These are phyloP conservation scores for Colletotrichum lini DNA, from an alignment of 2,329 filamentous ascomycete species.

Conservation along the genomic window DNA sequence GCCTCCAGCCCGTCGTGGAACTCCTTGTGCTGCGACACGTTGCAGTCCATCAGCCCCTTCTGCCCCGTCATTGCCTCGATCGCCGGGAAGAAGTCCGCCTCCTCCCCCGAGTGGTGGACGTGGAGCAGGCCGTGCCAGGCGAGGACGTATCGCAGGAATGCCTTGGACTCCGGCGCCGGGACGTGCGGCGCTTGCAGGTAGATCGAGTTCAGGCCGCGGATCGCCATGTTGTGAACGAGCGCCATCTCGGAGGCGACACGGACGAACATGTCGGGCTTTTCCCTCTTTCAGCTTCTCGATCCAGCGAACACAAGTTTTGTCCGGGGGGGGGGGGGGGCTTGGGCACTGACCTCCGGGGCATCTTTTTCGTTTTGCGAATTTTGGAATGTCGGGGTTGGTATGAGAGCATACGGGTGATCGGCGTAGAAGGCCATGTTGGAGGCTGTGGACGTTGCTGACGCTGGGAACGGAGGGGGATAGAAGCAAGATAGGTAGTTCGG, in stretches of 20 bases:
- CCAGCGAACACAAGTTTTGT: too few species aligned
- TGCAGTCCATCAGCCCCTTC: slow-evolving; percentile 57
- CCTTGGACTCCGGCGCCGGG: slow-evolving; percentile 50
- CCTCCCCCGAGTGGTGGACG: slow-evolving; percentile 58
- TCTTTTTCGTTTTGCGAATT: slow-evolving; percentile 13
- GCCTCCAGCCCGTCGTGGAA: slow-evolving; percentile 53
- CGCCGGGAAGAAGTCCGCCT: slow-evolving; percentile 55
- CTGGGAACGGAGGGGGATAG: too few species aligned
- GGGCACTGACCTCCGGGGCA: not conserved
- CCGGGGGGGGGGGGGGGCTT: too few species aligned
- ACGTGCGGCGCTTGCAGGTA: slow-evolving; percentile 56
- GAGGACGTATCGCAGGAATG: slow-evolving; percentile 52
- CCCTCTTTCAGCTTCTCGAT: not conserved
- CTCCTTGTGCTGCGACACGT: slow-evolving; percentile 57
- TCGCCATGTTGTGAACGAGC: slow-evolving; percentile 52
- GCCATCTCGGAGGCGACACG: slow-evolving; percentile 50
- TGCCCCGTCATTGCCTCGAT: slow-evolving; percentile 54
- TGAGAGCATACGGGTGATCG: slow-evolving; percentile 26
- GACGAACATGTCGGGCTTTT: slow-evolving; percentile 49
- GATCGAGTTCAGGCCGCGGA: slow-evolving; percentile 56
- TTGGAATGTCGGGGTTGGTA: slow-evolving; percentile 18
- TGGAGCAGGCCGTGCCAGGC: slow-evolving; percentile 52
- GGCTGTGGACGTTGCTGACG: not conserved
- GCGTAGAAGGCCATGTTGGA: slow-evolving; percentile 23
- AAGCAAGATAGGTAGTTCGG: rapidly evolving